Conservation (phyloP, 2,329 filamentous ascomycete genomes). For the Ascomycota sp. region DNA sequence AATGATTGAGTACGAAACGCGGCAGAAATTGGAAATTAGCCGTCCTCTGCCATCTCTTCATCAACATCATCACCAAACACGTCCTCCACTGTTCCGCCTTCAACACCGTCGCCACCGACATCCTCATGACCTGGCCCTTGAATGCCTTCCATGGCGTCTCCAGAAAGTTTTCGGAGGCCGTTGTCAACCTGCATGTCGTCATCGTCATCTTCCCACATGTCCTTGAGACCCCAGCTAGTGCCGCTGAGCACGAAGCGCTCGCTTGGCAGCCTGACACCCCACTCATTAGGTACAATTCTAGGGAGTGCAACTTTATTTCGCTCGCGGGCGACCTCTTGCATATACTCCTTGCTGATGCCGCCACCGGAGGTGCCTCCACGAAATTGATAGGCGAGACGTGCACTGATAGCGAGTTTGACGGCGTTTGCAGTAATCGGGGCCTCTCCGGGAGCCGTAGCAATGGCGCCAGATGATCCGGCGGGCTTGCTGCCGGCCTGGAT, state of each 20-base stretch:
- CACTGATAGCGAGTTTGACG: conserved; percentile 49
- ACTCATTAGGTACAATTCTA: conserved; percentile 38
- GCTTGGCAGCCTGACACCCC: conserved; percentile 42
- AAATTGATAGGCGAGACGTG: conserved; percentile 47
- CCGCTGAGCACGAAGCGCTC: conserved; percentile 48
- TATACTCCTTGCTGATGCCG: conserved; percentile 48
- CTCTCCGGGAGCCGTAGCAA: conserved; percentile 24
- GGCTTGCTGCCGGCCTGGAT: conserved; percentile 30
- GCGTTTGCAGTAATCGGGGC: conserved; percentile 41
- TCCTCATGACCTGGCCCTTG: conserved; percentile 19
- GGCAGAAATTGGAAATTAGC: conserved; percentile 1
- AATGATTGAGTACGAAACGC: not conserved
- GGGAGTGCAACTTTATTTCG: conserved; percentile 45
- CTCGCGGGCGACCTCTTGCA: conserved; percentile 50
- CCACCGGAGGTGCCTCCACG: conserved; percentile 27
- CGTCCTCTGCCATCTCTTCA: conserved; percentile 30
- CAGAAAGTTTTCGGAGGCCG: conserved; percentile 16
- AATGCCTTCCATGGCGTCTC: conserved; percentile 27
- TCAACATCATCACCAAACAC: conserved; percentile 31
- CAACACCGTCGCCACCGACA: conserved; percentile 23
- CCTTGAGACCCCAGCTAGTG: conserved; percentile 38
- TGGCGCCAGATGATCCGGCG: conserved; percentile 25
- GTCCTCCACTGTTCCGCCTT: conserved; percentile 29
- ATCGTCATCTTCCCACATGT: conserved; percentile 28
- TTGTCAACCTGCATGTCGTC: conserved; percentile 13